These are phyloP conservation scores for Pythium volutum DNA, from an alignment of 352 stramenopile genomes.

Conservation along the genomic window DNA sequence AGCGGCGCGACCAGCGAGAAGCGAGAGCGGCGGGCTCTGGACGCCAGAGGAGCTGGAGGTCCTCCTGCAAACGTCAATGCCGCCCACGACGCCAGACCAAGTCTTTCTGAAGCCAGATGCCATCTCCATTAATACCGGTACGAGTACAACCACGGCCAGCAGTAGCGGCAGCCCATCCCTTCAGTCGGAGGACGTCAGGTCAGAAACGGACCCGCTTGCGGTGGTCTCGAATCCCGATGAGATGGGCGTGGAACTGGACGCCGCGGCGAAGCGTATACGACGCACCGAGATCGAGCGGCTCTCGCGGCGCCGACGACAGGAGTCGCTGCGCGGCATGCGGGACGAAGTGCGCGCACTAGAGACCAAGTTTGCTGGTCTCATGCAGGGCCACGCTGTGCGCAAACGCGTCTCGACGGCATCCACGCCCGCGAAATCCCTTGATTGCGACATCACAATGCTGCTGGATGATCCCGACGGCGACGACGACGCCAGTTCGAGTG, in stretches of 20 bases:
- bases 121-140: background rate
- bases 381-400: conserved; percentile 2
- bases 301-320: conserved; percentile 19
- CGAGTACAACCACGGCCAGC: too few relatives aligned
- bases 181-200: background rate
- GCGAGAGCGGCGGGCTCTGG: background rate
- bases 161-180: conserved; percentile 2
- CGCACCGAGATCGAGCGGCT: conserved; percentile 24
- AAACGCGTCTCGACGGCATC: background rate
- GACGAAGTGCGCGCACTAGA: conserved; percentile 13
- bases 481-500: background rate
- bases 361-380: conserved; percentile 9
- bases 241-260: conserved; percentile 10
- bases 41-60: conserved; percentile 18
- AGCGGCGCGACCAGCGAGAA: background rate
- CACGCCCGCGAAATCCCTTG: background rate
- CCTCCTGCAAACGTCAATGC: background rate
- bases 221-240: background rate
- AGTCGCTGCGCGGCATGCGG: conserved; percentile 8
- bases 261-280: conserved; percentile 7
- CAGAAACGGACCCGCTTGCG: background rate
- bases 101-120: background rate
- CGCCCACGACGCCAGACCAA: background rate
- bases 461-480: background rate
- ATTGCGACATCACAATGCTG: background rate